Evolutionary conservation across 805 yeast species (phyloP).

Genomic region (Candida pini): DNA sequence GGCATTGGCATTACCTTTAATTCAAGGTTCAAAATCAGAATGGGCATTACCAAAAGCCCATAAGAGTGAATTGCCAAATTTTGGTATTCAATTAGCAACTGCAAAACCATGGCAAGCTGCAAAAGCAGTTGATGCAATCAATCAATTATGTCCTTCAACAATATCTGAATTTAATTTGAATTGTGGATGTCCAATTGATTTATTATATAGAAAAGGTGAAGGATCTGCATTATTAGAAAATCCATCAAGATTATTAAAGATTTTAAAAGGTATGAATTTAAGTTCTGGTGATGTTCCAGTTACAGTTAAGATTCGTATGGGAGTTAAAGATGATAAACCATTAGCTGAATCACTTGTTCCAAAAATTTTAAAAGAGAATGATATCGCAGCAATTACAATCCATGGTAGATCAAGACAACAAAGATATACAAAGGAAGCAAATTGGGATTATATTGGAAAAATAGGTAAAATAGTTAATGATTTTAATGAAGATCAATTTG

Average conservation of each 20-base stretch:
- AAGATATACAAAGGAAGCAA: slow-evolving; percentile 84
- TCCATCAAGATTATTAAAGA: slow-evolving; percentile 72
- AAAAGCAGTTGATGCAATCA: slow-evolving; percentile 80
- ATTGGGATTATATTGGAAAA: slow-evolving; percentile 83
- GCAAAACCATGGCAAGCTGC: slow-evolving; percentile 91
- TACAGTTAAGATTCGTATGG: slow-evolving; percentile 89
- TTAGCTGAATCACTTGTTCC: slow-evolving; percentile 76
- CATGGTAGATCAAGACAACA: slow-evolving; percentile 98
- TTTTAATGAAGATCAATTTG: slow-evolving; percentile 47
- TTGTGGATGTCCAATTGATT: slow-evolving; percentile 97
- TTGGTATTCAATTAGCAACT: slow-evolving; percentile 91
- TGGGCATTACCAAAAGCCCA: slow-evolving; percentile 98
- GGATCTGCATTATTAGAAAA: slow-evolving; percentile 92
- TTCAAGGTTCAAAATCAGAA: slow-evolving; percentile 89
- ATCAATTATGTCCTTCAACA: slow-evolving; percentile 47
- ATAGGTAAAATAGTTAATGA: slow-evolving; percentile 66
- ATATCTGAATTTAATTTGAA: slow-evolving; percentile 86
- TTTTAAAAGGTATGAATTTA: slow-evolving; percentile 83
- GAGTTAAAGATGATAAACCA: slow-evolving; percentile 78
- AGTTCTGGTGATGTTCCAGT: slow-evolving; percentile 87
- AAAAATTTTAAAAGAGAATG: slow-evolving; percentile 69
- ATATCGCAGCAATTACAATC: slow-evolving; percentile 83
- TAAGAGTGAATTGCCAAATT: slow-evolving; percentile 72
- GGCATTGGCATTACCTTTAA: slow-evolving; percentile 82
- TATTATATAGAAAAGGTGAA: slow-evolving; percentile 90